These are phyloP conservation scores for Aspergillus bertholletiae DNA, from an alignment of 495 filamentous ascomycete species.

Conservation along the genomic window DNA sequence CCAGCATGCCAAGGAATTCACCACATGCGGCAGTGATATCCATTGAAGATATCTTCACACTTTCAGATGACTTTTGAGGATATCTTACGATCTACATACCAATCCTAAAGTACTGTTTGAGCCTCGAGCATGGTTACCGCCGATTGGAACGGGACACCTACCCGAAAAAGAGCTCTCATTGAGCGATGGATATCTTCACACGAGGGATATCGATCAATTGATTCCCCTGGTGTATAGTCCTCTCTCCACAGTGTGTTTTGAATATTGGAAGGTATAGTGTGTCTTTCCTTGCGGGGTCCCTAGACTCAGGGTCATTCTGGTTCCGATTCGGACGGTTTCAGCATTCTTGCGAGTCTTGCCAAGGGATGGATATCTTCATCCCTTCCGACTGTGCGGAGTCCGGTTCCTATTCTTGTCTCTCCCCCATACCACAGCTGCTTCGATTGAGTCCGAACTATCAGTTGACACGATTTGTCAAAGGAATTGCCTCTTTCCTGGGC, in stretches of 20 bases:
- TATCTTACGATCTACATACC: neutral
- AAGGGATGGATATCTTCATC: neutral
- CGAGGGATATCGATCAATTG: neutral
- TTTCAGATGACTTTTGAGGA: neutral
- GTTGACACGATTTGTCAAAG: too few species aligned
- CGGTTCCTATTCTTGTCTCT: neutral
- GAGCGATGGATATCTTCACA: neutral
- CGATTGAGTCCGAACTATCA: too few species aligned
- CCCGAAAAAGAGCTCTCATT: too few species aligned
- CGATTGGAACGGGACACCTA: too few species aligned
- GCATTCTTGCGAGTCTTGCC: slow-evolving; percentile 7
- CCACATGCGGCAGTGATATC: neutral
- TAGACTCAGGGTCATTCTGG: neutral
- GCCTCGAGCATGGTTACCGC: neutral
- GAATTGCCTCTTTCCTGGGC: too few species aligned
- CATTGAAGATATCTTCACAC: neutral
- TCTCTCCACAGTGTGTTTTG: neutral
- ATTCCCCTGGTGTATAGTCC: neutral
- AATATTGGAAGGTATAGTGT: neutral
- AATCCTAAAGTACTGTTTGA: neutral
- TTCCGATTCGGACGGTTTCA: neutral
- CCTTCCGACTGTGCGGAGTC: neutral
- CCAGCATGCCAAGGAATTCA: neutral
- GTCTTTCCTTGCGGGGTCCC: neutral
- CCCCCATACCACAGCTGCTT: neutral